Evolutionary conservation across 108 stramenopile genomes (phyloP), one percentile per base, ranked within the genome.

Genomic region (Skeletonema marinoi): DNA sequence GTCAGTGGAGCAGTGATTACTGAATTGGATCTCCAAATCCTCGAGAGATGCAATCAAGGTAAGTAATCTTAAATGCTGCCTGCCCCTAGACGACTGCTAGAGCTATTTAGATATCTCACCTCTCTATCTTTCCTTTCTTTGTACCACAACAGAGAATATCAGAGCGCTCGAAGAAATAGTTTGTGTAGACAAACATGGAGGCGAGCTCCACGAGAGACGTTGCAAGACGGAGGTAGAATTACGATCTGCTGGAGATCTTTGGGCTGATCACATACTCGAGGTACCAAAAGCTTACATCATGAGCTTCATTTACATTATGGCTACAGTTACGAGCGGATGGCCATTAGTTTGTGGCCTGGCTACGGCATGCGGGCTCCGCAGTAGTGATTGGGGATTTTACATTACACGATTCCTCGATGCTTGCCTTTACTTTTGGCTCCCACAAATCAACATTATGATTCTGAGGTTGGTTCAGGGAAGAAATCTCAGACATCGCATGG

Each of bases 341-440:
- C 73, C 84, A 25, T 73, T 85, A 6, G 48, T 80, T 48, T 61
- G 71, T 54, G 84, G 75, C 13, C 46, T 85, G 6, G 77, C 84
- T 9, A 65, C 42, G 1, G 84, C 74, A 31, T 39, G n/a, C 32
- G 81, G 84, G 16, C 16, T 80, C 32, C 56, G 33, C 10, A 51
- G 58, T 11, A 51, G 48, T n/a, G 75, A 81, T 33, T 63, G 76
- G 65, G 70, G 72, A 21, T 78, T 75, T 61, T 77, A 82, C 32
- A 31, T 85, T 3, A 73, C 62, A 33, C 79, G 82, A 19, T 70
- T 85, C 32, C 65, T 88, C 9, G 89, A 90, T 65, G 80, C 87
- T 12, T 42, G 85, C 38, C 70, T 88, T 41, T 90, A 87, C 70
- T 82, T 90, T 51, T 90, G 67, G 68, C 56, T 90, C 11, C 86